Percentiles rank a stretch among this genome's conserved stretches.
These are phyloP conservation scores for Daldinia childiae DNA, from an alignment of 495 filamentous ascomycete genomes.

Conservation along the genomic window DNA sequence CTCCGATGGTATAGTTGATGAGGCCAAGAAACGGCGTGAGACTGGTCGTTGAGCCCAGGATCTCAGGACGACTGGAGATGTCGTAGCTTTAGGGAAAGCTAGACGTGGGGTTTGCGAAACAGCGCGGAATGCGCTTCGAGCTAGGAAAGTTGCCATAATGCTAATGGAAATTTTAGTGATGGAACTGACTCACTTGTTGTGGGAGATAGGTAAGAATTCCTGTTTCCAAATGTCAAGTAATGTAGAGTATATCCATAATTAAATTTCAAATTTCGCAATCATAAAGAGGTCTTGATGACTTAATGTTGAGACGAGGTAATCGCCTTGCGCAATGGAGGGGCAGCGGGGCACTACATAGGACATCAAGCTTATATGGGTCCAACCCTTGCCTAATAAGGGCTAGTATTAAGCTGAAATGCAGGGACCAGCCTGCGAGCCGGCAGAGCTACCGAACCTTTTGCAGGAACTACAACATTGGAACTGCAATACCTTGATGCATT, in stretches of 20 bases:
- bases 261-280: neutral
- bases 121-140: constrained; percentile 20
- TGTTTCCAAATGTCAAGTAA: neutral
- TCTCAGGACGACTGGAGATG: neutral
- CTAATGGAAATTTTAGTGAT: neutral
- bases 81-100: constrained; percentile 21
- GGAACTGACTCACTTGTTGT: neutral
- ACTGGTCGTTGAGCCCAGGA: neutral
- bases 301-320: neutral
- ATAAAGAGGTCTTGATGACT: neutral
- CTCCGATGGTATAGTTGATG: constrained; percentile 10
- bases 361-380: neutral
- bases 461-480: neutral
- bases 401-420: constrained; percentile 12
- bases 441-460: neutral
- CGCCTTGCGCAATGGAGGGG: neutral
- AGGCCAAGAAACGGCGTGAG: constrained; percentile 17
- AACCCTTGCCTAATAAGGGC: neutral
- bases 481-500: neutral
- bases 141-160: constrained; percentile 19
- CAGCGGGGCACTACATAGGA: neutral
- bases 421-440: constrained; percentile 22
- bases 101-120: constrained; percentile 22
- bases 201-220: neutral
- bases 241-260: neutral